Evolutionary conservation across 495 filamentous ascomycete species (phyloP), one percentile per base, ranked within the genome.

Genomic region (Aspergillus carlsbadensis): DNA sequence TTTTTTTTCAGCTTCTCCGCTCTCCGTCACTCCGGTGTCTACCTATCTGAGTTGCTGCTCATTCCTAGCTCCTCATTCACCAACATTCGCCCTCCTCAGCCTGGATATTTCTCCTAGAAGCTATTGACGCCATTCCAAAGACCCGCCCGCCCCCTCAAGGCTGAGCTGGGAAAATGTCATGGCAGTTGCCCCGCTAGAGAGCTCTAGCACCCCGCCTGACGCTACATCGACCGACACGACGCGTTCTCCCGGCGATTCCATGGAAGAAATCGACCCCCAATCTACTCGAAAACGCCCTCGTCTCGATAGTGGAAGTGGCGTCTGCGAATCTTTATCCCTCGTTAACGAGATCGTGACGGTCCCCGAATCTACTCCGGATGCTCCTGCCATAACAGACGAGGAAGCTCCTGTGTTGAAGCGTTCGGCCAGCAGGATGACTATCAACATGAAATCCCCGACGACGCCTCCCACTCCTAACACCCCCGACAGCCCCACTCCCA

Each of bases 281-380:
- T 70, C 71, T 47, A 82, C 78, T 57, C 78, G 82, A 64, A 87
- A 87, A 71, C 81, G 84, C 58, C 84, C 81, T 45, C 82, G 84
- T 64, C 77, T 87, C 52, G 82, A 87, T 67, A 81, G 75, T 67
- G 81, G 80, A 59, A 74, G 71, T 59, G 68, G 70, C 55, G 65
- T 71, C 36, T 70, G 70, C 49, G 72, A 75, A 68, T 66, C 69
- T 14, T 73, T 79, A 70, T 79, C 77, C 6, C 63, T 69, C n/a
- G 36, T 53, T 17, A 72, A 79, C 61, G 59, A 66, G 55, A 58
- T 68, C 33, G 46, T 61, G 34, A 35, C 40, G 41, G 40, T 54
- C 47, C 43, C 61, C 55, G 61, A 68, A 11, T 47, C 57, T 20
- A 60, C 63, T 37, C 50, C 67, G 47, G 65, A 67, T 63, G 70